These are phyloP conservation scores for Malassezia equina DNA, from an alignment of 1,284 basidiomycete species.

Conservation along the genomic window DNA sequence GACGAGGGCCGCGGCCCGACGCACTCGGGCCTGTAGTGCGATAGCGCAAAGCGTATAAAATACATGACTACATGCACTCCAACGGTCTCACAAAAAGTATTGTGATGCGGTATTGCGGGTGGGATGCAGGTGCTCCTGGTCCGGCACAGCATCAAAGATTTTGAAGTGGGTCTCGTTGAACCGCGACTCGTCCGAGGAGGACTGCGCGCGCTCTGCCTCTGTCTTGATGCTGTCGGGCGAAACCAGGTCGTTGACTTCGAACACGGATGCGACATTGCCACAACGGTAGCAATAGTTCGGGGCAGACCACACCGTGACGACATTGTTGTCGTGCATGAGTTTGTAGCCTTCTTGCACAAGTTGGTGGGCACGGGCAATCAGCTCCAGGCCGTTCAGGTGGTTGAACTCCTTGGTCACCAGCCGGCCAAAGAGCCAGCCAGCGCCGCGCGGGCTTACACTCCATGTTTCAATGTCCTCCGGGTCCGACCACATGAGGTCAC, in stretches of 20 bases:
- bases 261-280: slow-evolving; percentile 48
- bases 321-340: slow-evolving; percentile 33
- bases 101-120: slow-evolving; percentile 21
- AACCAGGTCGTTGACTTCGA: slow-evolving; percentile 39
- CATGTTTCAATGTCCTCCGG: slow-evolving; percentile 90
- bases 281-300: slow-evolving; percentile 42
- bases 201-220: slow-evolving; percentile 15
- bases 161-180: slow-evolving; percentile 48
- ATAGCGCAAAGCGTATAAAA: slow-evolving; percentile 11
- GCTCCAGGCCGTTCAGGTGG: slow-evolving; percentile 68
- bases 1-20: slow-evolving; percentile 41
- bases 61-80: slow-evolving; percentile 8
- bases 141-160: slow-evolving; percentile 49
- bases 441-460: slow-evolving; percentile 86
- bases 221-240: neutral
- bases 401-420: slow-evolving; percentile 87
- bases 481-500: slow-evolving; percentile 58
- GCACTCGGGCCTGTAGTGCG: slow-evolving; percentile 14
- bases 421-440: slow-evolving; percentile 88
- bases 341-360: slow-evolving; percentile 60
- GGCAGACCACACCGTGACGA: slow-evolving; percentile 37
- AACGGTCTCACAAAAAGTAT: slow-evolving; percentile 24
- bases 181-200: slow-evolving; percentile 20
- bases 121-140: slow-evolving; percentile 28
- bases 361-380: slow-evolving; percentile 87